Percentiles rank a stretch among this genome's conserved stretches.
These are phyloP conservation scores for Cylindrodendrum hubeiense DNA, from an alignment of 2,329 filamentous ascomycete genomes.

Conservation along the genomic window DNA sequence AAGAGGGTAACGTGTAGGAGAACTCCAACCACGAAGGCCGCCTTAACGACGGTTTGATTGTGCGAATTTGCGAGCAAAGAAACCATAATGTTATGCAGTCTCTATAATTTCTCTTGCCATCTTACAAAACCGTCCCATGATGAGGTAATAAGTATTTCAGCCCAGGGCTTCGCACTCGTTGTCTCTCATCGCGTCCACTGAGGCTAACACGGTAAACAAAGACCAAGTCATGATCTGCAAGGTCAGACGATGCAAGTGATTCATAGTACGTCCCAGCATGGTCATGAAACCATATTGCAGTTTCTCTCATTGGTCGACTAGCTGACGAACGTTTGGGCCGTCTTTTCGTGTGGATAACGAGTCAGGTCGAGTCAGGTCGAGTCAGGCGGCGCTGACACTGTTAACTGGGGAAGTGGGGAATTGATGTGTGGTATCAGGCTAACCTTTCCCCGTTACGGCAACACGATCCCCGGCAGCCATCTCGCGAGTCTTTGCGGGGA, in stretches of 20 bases:
- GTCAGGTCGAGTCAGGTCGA: not conserved
- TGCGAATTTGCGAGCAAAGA: not conserved
- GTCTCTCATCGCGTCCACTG: not conserved
- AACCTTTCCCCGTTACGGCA: not conserved
- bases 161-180: not conserved
- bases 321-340: not conserved
- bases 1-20: conserved; percentile 15
- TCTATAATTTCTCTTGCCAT: not conserved
- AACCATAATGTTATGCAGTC: not conserved
- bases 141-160: not conserved
- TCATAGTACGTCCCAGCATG: not conserved
- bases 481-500: not conserved
- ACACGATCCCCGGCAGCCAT: not conserved
- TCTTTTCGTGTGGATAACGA: not conserved
- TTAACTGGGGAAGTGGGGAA: not conserved
- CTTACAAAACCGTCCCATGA: not conserved
- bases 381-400: conserved; percentile 9
- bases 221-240: not conserved
- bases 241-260: not conserved
- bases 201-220: not conserved
- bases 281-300: not conserved
- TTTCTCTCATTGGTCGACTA: not conserved
- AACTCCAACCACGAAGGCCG: conserved; percentile 4
- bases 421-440: not conserved
- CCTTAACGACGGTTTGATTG: not conserved